Percentiles rank a stretch among this genome's conserved stretches.
phyloP scores from a whole-genome alignment of 73 alveolate species.

The Durusdinium trenchii region DNA sequence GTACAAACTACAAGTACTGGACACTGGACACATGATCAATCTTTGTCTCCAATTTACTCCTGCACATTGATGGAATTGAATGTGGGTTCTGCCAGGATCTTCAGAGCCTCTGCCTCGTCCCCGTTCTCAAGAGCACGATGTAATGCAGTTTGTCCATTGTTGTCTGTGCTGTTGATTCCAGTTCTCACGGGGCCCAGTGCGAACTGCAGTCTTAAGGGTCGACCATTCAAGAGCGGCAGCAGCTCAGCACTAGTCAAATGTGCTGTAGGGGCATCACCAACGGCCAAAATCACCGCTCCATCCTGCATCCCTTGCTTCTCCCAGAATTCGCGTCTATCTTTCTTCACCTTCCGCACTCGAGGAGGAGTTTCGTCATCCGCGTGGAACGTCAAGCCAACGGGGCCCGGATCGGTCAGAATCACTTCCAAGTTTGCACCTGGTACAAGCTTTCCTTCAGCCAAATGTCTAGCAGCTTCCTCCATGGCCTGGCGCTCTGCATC shows the following conservation, averaged over 20 bases:
- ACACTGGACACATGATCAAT: neutral
- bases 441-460: conserved; percentile 58
- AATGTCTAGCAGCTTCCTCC: conserved; percentile 64
- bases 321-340: conserved; percentile 60
- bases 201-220: conserved; percentile 59
- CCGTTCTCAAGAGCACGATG: conserved; percentile 29
- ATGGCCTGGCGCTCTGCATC: conserved; percentile 77
- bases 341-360: conserved; percentile 39
- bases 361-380: conserved; percentile 61
- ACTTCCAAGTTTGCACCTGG: conserved; percentile 59
- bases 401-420: conserved; percentile 63
- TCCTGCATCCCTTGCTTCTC: conserved; percentile 72
- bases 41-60: conserved; percentile 1
- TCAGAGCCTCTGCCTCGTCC: conserved; percentile 51
- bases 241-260: conserved; percentile 44
- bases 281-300: conserved; percentile 64
- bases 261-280: conserved; percentile 49
- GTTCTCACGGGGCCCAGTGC: neutral
- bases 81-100: conserved; percentile 31
- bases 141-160: conserved; percentile 60
- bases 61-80: conserved; percentile 53
- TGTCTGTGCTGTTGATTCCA: conserved; percentile 44
- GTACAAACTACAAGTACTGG: neutral
- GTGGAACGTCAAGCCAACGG: conserved; percentile 58
- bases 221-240: conserved; percentile 29